A percentile compares a stretch with the other conserved stretches of the same genome.
Conservation (phyloP, 148 eudicot genomes). For the Camellia granthamiana region DNA sequence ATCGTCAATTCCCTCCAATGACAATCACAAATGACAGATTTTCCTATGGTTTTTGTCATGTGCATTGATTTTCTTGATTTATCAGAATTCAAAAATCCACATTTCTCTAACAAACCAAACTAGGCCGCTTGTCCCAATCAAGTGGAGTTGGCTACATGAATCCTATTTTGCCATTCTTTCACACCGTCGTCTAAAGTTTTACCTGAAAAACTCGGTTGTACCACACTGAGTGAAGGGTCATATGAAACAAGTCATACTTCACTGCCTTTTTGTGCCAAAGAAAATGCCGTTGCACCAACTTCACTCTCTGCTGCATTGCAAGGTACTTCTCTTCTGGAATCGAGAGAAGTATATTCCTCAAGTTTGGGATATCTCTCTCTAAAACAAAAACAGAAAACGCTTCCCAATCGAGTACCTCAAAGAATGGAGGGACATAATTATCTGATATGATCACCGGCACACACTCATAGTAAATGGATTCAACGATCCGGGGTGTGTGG, state of each 20-base stretch:
- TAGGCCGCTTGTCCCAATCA: too few species aligned
- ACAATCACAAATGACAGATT: neutral
- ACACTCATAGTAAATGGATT: slow-evolving; percentile 72
- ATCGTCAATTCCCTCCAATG: neutral
- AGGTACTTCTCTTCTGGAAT: slow-evolving; percentile 61
- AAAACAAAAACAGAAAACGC: slow-evolving; percentile 54
- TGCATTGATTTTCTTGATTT: neutral
- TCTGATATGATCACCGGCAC: slow-evolving; percentile 78
- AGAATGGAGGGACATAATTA: slow-evolving; percentile 82
- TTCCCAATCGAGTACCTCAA: slow-evolving; percentile 75
- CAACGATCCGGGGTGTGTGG: slow-evolving; percentile 71
- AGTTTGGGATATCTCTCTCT: slow-evolving; percentile 68
- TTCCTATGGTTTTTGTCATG: neutral
- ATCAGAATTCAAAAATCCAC: neutral
- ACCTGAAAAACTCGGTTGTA: slow-evolving; percentile 55
- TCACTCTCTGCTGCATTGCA: slow-evolving; percentile 55
- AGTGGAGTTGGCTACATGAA: too few species aligned
- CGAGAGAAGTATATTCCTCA: slow-evolving; percentile 64
- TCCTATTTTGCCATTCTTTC: neutral
- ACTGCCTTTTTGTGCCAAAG: slow-evolving; percentile 63
- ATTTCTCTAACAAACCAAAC: neutral
- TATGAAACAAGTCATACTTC: slow-evolving; percentile 80
- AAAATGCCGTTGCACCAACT: slow-evolving; percentile 59
- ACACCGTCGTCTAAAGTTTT: slow-evolving; percentile 9
- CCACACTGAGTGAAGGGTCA: slow-evolving; percentile 90